Conservation (phyloP, 768 basidiomycete species). For the Rhodosporidiobolus odoratus region DNA sequence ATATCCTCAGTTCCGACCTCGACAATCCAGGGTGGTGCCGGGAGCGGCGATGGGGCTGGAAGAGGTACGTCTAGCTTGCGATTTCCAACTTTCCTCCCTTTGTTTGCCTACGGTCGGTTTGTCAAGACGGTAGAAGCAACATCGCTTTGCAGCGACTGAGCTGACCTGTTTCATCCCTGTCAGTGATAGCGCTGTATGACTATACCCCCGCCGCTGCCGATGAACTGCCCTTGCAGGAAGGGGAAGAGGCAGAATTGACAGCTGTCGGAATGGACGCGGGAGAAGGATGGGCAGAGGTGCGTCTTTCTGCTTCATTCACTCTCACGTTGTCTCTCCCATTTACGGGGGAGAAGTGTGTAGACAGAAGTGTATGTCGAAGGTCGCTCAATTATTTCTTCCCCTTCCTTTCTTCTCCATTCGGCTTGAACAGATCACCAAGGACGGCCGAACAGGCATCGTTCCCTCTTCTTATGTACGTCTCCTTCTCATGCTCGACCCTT, state of each 20-base stretch:
- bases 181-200: conserved; percentile 28
- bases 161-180: not conserved
- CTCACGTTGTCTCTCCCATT: too few relatives aligned
- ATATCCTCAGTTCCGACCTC: too few relatives aligned
- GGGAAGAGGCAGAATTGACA: conserved; percentile 18
- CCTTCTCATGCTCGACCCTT: not conserved
- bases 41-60: not conserved
- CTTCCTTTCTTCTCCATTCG: not conserved
- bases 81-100: too few relatives aligned
- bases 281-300: conserved; percentile 35
- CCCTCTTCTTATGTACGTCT: conserved; percentile 22
- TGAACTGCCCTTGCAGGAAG: conserved; percentile 23
- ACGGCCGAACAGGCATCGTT: conserved; percentile 10
- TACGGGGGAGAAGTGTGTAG: too few relatives aligned
- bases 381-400: not conserved
- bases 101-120: too few relatives aligned
- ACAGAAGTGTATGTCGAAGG: too few relatives aligned
- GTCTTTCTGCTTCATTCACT: not conserved
- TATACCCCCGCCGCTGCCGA: conserved; percentile 15
- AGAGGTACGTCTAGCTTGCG: not conserved
- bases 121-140: not conserved
- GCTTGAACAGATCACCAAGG: not conserved
- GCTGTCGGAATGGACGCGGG: conserved; percentile 14
- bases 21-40: not conserved
- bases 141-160: not conserved